Base-by-base conservation (phyloP, 2,329 filamentous ascomycete species). In the Apiospora sp. region DNA sequence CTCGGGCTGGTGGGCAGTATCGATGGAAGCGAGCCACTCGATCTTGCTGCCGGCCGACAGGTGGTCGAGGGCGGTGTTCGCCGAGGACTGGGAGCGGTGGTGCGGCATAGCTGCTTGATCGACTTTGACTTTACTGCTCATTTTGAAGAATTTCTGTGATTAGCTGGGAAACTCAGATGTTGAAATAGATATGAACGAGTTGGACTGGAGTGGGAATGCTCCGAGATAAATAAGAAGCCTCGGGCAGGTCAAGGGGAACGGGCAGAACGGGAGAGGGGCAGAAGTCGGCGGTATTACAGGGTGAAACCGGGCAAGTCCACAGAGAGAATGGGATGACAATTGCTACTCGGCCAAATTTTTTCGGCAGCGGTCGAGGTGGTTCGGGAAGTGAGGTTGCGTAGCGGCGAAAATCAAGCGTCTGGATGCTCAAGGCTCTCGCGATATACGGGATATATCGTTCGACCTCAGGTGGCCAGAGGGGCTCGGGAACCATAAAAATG, bases 1-100 rank as follows among this genome's bases (percentile, higher is more conserved):
- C 80, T 92, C 90, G 72, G 96, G 95, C 79, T 90, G 88, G 87
- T 93, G 95, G 82, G 96, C 93, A 77, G 96, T 98, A 88, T 98
- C 92, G 82, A 99, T 93, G 75, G 85, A 84, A 75, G 89, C 86
- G 75, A 92, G 86, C 90, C 90, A 92, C 81, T 88, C 87, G 77
- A 92, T 90, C 84, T 89, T 89, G 81, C 89, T 89, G 83, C 93
- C 92, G 81, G 93, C 91, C 82, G 91, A 90, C 83, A 98, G 91
- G 86, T 98, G 95, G 84, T 97, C 94, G 83, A 96, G 90, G 83
- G 95, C 92, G 82, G 92, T 93, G 72, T 86, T 85, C 78, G 87
- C 85, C 86, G 90, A 77, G 61, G 76, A 79, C 69, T 75, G 74
- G 71, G 70, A 75, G 64, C 75, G 74, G 34, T 74, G 43, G 72